A percentile compares a stretch with the other conserved stretches of the same genome.
Evolutionary conservation across 306 rosid genomes (phyloP).

Genomic region (Neltuma alba): DNA sequence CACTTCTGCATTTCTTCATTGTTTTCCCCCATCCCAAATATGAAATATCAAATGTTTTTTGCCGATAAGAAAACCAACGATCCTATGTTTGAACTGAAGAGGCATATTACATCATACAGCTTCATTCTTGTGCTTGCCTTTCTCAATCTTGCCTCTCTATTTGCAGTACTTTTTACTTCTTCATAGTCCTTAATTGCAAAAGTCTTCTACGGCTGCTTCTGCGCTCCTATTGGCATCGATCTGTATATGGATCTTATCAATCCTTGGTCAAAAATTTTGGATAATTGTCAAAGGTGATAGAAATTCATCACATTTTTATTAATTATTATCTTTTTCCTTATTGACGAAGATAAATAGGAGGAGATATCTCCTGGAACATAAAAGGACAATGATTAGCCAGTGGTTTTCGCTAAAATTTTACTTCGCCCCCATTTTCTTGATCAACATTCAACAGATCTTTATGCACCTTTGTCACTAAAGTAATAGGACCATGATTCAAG

Average conservation of each 20-base stretch:
- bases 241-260: not conserved
- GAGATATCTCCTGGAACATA: not conserved
- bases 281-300: not conserved
- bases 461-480: not conserved
- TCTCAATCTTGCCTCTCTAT: not conserved
- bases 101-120: not conserved
- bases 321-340: not conserved
- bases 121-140: not conserved
- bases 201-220: not conserved
- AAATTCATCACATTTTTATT: not conserved
- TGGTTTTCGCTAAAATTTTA: not conserved
- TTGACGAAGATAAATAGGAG: not conserved
- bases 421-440: not conserved
- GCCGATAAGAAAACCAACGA: not conserved
- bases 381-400: not conserved
- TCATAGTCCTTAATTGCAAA: not conserved
- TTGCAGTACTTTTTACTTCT: not conserved
- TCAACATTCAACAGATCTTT: not conserved
- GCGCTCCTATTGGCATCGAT: not conserved
- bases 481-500: not conserved
- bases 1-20: not conserved
- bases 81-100: constrained; percentile 11
- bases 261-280: not conserved
- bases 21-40: not conserved
- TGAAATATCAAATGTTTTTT: not conserved